Conservation (phyloP, 768 basidiomycete genomes). For the Trametes gibbosa region DNA sequence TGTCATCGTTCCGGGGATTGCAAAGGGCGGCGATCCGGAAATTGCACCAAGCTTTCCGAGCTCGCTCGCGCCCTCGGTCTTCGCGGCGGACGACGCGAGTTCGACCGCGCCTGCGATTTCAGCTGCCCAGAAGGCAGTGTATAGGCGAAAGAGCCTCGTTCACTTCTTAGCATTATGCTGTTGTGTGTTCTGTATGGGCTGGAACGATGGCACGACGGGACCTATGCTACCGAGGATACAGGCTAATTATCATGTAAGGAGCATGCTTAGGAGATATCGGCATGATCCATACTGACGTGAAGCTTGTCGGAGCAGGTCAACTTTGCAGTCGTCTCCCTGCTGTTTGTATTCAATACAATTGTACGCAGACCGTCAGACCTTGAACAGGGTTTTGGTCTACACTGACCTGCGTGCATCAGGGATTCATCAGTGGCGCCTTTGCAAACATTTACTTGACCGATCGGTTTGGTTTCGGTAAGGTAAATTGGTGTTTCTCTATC, state of each 20-base stretch:
- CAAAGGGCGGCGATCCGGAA: conserved; percentile 11
- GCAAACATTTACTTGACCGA: conserved; percentile 49
- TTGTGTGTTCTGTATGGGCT: conserved; percentile 61
- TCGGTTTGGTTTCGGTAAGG: conserved; percentile 48
- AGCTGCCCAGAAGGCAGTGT: conserved; percentile 11
- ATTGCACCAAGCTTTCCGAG: conserved; percentile 15
- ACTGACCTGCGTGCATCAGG: conserved; percentile 26
- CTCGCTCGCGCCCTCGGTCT: conserved; percentile 13
- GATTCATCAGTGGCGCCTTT: conserved; percentile 46
- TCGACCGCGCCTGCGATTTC: conserved; percentile 17
- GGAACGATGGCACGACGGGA: conserved; percentile 76
- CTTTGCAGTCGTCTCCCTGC: conserved; percentile 55
- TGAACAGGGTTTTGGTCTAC: background rate
- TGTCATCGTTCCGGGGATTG: background rate
- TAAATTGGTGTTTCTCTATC: conserved; percentile 7
- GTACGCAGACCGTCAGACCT: conserved; percentile 28
- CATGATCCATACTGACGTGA: background rate
- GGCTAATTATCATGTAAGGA: conserved; percentile 43
- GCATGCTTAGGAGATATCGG: background rate
- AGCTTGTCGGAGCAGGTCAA: conserved; percentile 35
- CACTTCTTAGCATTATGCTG: conserved; percentile 57
- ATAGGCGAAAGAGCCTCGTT: conserved; percentile 26
- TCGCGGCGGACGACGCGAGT: background rate
- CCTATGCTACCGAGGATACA: conserved; percentile 75
- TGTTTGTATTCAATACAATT: conserved; percentile 52